Conservation (phyloP, 768 basidiomycete species). For the Pleurotus giganteus region DNA sequence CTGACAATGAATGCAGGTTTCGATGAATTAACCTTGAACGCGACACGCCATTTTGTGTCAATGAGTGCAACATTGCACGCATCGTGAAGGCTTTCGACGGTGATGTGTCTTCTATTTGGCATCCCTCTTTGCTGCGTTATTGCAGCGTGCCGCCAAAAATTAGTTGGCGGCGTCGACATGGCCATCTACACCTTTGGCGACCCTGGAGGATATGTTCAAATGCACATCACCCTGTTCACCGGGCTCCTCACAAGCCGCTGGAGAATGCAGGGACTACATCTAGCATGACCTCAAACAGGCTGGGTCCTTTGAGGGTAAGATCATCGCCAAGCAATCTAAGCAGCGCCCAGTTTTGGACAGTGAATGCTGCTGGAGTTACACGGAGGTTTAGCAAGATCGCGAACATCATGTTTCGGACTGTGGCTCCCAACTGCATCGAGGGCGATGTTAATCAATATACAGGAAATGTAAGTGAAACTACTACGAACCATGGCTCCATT, state of each 20-base stretch:
- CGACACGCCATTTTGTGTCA: neutral
- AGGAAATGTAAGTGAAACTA: conserved; percentile 9
- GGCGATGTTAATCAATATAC: no score
- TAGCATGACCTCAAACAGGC: neutral
- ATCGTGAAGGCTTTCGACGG: conserved; percentile 5
- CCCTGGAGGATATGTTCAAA: neutral
- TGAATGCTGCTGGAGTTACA: neutral
- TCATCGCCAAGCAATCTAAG: no score
- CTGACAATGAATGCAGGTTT: neutral
- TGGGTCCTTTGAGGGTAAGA: neutral
- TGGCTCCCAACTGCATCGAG: neutral
- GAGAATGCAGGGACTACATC: conserved; percentile 7
- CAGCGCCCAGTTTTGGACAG: no score
- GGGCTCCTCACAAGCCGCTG: no score
- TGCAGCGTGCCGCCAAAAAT: neutral
- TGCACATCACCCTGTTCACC: conserved; percentile 2
- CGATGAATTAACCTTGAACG: neutral
- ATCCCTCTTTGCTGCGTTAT: no score
- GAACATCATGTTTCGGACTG: neutral
- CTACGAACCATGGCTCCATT: conserved; percentile 11
- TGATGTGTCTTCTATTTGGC: no score
- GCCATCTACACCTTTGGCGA: conserved; percentile 3
- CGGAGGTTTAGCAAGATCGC: neutral
- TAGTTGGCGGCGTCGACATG: conserved; percentile 3
- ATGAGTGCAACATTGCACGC: neutral